phyloP scores from a whole-genome alignment of 768 basidiomycete genomes.

The Lactarius indigo region DNA sequence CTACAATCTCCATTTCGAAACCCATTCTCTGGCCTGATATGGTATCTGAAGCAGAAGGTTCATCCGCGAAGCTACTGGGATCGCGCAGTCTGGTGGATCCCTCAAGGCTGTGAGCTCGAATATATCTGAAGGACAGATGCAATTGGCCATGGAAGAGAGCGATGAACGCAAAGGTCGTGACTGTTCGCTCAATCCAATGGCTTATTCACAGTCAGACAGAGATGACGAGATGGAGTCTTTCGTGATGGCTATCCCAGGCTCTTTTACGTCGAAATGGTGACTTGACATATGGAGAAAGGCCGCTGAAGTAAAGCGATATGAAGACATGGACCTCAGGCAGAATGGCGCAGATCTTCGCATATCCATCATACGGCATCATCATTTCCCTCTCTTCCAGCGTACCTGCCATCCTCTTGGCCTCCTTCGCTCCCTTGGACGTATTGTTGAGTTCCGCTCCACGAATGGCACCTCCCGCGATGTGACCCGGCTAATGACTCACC shows the following conservation, averaged over 20 bases:
- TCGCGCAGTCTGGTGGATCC: not conserved
- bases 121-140: not conserved
- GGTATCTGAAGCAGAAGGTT: conserved; percentile 27
- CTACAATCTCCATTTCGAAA: conserved; percentile 14
- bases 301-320: too few species aligned
- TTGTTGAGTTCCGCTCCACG: too few species aligned
- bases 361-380: too few species aligned
- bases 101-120: not conserved
- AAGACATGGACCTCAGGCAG: too few species aligned
- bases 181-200: not conserved
- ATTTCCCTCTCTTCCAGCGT: too few species aligned
- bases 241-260: not conserved
- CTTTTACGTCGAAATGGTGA: not conserved
- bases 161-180: not conserved
- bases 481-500: too few species aligned
- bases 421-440: too few species aligned
- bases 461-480: too few species aligned
- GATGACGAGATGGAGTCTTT: conserved; percentile 6
- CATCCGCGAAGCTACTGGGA: not conserved
- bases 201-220: not conserved
- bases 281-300: not conserved
- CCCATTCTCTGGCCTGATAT: conserved; percentile 11
- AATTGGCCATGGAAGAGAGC: conserved; percentile 2
- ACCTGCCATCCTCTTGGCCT: too few species aligned
- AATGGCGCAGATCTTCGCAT: too few species aligned